These are phyloP conservation scores for Pythium utonaiense DNA, from an alignment of 352 stramenopile genomes.

Conservation along the genomic window DNA sequence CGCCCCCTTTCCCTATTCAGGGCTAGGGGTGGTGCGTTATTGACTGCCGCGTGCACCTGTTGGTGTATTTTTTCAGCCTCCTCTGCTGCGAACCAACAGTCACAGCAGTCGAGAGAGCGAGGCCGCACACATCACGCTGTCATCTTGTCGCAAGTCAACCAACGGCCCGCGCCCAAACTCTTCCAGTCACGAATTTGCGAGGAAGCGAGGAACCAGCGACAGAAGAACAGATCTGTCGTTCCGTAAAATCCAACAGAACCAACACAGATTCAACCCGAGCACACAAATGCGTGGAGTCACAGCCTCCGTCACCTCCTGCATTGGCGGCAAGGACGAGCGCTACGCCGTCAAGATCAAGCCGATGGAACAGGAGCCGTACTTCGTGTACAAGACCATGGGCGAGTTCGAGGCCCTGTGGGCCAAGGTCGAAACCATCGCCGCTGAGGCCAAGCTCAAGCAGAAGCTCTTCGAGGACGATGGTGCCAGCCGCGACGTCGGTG, in stretches of 20 bases:
- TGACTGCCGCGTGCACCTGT: constrained; percentile 18
- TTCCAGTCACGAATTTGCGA: constrained; percentile 38
- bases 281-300: constrained; percentile 55
- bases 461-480: constrained; percentile 12
- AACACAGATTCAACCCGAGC: not conserved
- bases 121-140: constrained; percentile 10
- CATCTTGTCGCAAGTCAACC: not conserved
- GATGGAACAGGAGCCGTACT: constrained; percentile 45
- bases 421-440: constrained; percentile 49
- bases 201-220: constrained; percentile 4
- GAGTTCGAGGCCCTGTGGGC: constrained; percentile 73
- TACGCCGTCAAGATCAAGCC: constrained; percentile 67
- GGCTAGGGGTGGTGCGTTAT: constrained; percentile 11
- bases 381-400: constrained; percentile 77
- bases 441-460: constrained; percentile 44
- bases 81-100: constrained; percentile 19
- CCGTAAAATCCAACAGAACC: not conserved
- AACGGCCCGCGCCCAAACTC: not conserved
- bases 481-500: constrained; percentile 28
- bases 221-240: constrained; percentile 1
- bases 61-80: constrained; percentile 7
- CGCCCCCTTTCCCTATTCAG: constrained; percentile 9
- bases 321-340: constrained; percentile 75
- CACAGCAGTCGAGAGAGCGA: constrained; percentile 1
- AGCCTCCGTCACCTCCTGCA: constrained; percentile 72